Conservation (phyloP, 169 alveolate species). For the Plasmodium falciparum region DNA sequence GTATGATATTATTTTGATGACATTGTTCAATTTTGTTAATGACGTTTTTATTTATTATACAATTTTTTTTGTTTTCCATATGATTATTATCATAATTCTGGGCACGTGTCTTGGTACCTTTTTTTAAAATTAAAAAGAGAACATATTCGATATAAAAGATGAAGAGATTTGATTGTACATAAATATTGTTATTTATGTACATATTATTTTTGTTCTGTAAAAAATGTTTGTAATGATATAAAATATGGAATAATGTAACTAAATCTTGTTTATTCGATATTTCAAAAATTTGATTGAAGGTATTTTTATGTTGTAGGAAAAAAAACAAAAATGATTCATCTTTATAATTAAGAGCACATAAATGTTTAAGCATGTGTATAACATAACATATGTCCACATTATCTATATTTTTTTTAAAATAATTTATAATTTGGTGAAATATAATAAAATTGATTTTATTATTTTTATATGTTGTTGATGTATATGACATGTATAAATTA, state of each 20-base stretch:
- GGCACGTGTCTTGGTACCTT: not conserved
- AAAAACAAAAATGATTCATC: slow-evolving; percentile 20
- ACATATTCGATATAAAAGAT: slow-evolving; percentile 20
- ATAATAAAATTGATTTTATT: slow-evolving; percentile 10
- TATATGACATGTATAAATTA: too few relatives aligned
- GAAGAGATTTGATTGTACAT: slow-evolving; percentile 4
- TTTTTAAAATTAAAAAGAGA: slow-evolving; percentile 6
- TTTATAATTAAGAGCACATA: slow-evolving; percentile 5
- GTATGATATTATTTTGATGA: too few relatives aligned
- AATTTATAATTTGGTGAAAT: slow-evolving; percentile 38
- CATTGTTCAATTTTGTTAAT: too few relatives aligned
- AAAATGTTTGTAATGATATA: slow-evolving; percentile 19
- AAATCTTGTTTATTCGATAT: slow-evolving; percentile 8
- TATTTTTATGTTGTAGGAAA: slow-evolving; percentile 8
- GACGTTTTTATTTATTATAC: too few relatives aligned
- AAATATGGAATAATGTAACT: slow-evolving; percentile 27
- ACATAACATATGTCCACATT: not conserved
- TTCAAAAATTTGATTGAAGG: not conserved
- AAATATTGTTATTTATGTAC: not conserved
- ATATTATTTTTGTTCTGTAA: not conserved
- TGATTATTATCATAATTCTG: too few relatives aligned
- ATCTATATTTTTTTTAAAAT: slow-evolving; percentile 27
- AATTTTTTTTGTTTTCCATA: not conserved
- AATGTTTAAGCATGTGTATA: slow-evolving; percentile 31
- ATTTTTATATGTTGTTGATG: too few relatives aligned